Conservation (phyloP, 208 protist species). For the Paratrypanosoma confusum region DNA sequence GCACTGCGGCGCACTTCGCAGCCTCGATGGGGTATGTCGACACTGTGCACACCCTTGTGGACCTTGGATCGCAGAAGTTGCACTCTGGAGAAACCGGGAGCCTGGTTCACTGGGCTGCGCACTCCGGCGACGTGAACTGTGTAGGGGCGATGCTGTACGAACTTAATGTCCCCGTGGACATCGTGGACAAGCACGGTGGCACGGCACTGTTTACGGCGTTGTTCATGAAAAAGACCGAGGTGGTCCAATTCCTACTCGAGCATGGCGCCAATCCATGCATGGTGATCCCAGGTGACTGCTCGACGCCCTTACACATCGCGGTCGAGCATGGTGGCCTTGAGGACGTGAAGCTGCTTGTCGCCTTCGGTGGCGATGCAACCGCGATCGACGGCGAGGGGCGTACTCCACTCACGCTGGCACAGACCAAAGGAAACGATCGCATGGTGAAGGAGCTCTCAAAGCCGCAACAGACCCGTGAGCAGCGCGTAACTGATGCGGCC, state of each 20-base stretch:
- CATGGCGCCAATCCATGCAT: conserved; percentile 57
- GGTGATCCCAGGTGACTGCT: conserved; percentile 46
- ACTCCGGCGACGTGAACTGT: conserved; percentile 61
- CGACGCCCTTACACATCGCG: conserved; percentile 78
- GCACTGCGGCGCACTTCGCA: conserved; percentile 68
- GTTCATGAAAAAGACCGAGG: conserved; percentile 69
- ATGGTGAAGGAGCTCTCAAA: conserved; percentile 61
- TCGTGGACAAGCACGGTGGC: conserved; percentile 63
- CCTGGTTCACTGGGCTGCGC: conserved; percentile 79
- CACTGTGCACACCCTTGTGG: conserved; percentile 44
- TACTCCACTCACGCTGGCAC: conserved; percentile 40
- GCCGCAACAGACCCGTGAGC: conserved; percentile 18
- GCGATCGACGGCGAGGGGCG: conserved; percentile 51
- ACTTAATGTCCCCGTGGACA: conserved; percentile 60
- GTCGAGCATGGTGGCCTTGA: conserved; percentile 67
- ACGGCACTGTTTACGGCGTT: conserved; percentile 76
- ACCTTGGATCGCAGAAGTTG: conserved; percentile 39
- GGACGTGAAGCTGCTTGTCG: conserved; percentile 51
- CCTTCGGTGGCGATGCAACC: conserved; percentile 48
- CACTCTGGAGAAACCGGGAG: conserved; percentile 51
- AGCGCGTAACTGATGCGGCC: conserved; percentile 39
- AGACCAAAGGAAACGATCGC: conserved; percentile 25
- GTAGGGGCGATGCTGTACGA: conserved; percentile 75
- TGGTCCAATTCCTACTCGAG: conserved; percentile 79
- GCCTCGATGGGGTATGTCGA: conserved; percentile 67